Conservation (phyloP, 1,139 yeast species). For the Waltiozyma sp. region DNA sequence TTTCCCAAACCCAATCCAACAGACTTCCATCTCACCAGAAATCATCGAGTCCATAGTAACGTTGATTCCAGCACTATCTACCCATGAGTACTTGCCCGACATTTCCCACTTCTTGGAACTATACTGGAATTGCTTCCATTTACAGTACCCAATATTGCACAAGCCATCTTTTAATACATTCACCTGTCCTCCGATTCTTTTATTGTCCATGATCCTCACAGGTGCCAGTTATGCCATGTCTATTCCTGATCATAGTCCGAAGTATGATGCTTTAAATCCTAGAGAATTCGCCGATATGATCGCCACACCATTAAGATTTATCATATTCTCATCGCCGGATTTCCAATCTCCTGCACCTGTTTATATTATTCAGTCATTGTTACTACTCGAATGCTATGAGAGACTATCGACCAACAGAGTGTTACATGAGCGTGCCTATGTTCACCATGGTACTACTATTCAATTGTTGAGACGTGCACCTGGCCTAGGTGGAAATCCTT, state of each 20-base stretch:
- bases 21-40: slow-evolving; percentile 16
- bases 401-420: slow-evolving; percentile 46
- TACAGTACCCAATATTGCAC: slow-evolving; percentile 52
- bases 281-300: slow-evolving; percentile 33
- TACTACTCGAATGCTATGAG: slow-evolving; percentile 56
- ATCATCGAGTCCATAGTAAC: slow-evolving; percentile 11
- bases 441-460: slow-evolving; percentile 69
- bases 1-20: slow-evolving; percentile 18
- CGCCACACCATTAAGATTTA: slow-evolving; percentile 54
- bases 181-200: slow-evolving; percentile 38
- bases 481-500: slow-evolving; percentile 59
- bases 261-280: slow-evolving; percentile 10
- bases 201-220: slow-evolving; percentile 46
- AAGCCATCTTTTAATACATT: slow-evolving; percentile 51
- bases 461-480: slow-evolving; percentile 67
- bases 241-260: neutral
- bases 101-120: slow-evolving; percentile 23
- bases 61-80: slow-evolving; percentile 19
- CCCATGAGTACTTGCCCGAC: slow-evolving; percentile 14
- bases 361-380: slow-evolving; percentile 58
- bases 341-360: slow-evolving; percentile 46
- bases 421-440: slow-evolving; percentile 63
- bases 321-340: slow-evolving; percentile 47
- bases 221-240: slow-evolving; percentile 32
- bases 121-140: slow-evolving; percentile 52